Base-by-base conservation (phyloP, 768 basidiomycete genomes). In the Leccinum truebloodii region DNA sequence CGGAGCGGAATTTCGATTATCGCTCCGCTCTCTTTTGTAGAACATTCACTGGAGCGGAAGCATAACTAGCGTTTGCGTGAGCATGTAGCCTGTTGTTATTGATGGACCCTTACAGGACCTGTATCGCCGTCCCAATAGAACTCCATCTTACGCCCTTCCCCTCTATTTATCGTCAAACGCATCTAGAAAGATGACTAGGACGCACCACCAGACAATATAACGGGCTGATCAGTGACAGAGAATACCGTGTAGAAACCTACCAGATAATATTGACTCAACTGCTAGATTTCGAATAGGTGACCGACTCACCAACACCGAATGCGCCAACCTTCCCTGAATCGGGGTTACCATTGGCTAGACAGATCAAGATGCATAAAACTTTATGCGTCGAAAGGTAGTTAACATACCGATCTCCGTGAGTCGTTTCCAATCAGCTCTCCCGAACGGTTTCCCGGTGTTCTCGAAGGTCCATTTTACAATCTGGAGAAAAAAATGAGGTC, bases 291-390 rank as follows among this genome's bases (percentile, higher is more conserved):
- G 20, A 12, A 22, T 39, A 18, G 37, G 16, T 18, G 37, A 6
- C 37, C 9, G 24, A 58, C 83, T 58, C 60, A 84, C 88, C 89
- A 16, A 91, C 90, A 59, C 91, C 92, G 66, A 94, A 93, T 35
- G 94, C 94, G 20, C 95, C 95, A 55, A 98, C 94, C 79, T 94
- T 95, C 74, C 89, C 86, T 73, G 95, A 92, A 67, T 97, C 92
- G 0, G 94, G 93, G 71, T 98, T 97, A 0, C 95, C 95, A 67
- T 91, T 90, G 18, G 94, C 95, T 87, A 67, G 62, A 64, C 18
- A 24, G 6, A 57, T 26, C 20, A 35, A 3, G 32, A 55, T 39
- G 28, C 39, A 26, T 13, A 4, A 39, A 22, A 12, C 2, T 16
- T 2, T n/a, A 7, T 14, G 30, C 9, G 32, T 12, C 12, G 52